Percentiles rank a stretch among this genome's conserved stretches.
Evolutionary conservation across 192 early-diverging fungal species (phyloP).

Genomic region (Coemansia sp.): DNA sequence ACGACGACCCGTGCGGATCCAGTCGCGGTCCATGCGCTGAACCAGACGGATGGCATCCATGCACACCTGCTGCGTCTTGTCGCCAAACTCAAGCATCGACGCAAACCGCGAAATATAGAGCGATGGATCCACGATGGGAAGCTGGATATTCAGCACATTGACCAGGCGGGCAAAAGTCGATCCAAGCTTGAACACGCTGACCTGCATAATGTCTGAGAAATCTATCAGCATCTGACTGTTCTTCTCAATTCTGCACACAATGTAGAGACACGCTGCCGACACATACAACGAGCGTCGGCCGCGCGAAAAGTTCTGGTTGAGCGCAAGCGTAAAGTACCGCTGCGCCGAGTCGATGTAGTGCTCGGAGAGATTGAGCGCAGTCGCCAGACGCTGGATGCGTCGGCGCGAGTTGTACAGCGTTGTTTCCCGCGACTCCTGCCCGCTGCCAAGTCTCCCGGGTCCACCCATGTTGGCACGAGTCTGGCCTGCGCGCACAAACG

Average conservation of each 20-base stretch:
- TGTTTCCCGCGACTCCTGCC: conserved; percentile 69
- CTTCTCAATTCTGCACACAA: conserved; percentile 83
- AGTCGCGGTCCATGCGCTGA: conserved; percentile 90
- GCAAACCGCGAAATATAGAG: conserved; percentile 93
- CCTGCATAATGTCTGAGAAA: conserved; percentile 82
- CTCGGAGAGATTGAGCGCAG: conserved; percentile 69
- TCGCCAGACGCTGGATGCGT: conserved; percentile 72
- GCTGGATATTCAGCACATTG: conserved; percentile 59
- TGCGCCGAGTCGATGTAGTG: conserved; percentile 80
- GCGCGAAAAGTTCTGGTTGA: conserved; percentile 77
- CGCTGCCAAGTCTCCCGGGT: conserved; percentile 44
- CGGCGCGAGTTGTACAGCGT: conserved; percentile 70
- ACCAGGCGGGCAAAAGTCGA: conserved; percentile 78
- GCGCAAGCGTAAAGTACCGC: conserved; percentile 81
- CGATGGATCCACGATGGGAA: conserved; percentile 87
- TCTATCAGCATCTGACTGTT: conserved; percentile 93
- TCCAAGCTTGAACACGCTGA: conserved; percentile 88
- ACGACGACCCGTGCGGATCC: conserved; percentile 85
- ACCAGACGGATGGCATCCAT: conserved; percentile 80
- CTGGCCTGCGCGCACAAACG: conserved; percentile 68
- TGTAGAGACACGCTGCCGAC: conserved; percentile 87
- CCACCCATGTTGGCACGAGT: conserved; percentile 56
- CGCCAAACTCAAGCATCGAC: conserved; percentile 84
- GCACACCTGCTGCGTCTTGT: conserved; percentile 74
- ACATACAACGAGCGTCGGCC: conserved; percentile 77